Evolutionary conservation across 2,329 filamentous ascomycete species (phyloP).

Genomic region (Monilinia vaccinii-corymbosi): DNA sequence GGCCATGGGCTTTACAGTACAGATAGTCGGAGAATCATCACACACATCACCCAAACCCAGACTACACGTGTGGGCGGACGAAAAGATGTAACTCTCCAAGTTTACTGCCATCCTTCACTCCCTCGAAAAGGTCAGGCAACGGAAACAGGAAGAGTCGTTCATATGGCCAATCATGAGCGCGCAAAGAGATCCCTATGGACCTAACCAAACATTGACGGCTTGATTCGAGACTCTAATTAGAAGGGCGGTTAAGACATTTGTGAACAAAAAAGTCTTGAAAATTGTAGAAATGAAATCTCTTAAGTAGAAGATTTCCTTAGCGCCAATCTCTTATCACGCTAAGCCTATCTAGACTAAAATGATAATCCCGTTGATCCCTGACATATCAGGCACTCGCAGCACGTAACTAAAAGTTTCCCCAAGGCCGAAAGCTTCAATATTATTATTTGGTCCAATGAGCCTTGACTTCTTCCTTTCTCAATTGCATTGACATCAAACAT

Average conservation of each 20-base stretch:
- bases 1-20: background rate
- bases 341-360: background rate
- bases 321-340: background rate
- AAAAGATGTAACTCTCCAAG: constrained; percentile 37
- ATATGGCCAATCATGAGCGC: constrained; percentile 99
- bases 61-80: too few relatives aligned
- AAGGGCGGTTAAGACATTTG: constrained; percentile 72
- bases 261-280: constrained; percentile 11
- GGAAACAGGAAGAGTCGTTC: constrained; percentile 61
- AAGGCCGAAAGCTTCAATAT: background rate
- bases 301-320: constrained; percentile 11
- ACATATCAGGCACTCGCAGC: constrained; percentile 1
- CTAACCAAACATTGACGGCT: constrained; percentile 91
- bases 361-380: too few relatives aligned
- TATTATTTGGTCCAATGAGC: background rate
- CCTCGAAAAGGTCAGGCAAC: constrained; percentile 49
- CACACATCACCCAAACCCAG: too few relatives aligned
- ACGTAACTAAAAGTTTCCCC: background rate
- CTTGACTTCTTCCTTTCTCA: background rate
- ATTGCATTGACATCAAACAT: constrained; percentile 15
- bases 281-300: constrained; percentile 5
- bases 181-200: constrained; percentile 68
- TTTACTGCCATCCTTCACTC: constrained; percentile 46
- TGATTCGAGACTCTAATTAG: constrained; percentile 99
- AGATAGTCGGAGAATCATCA: too few relatives aligned